phyloP scores from a whole-genome alignment of 768 basidiomycete genomes.

The Coprinellus micaceus region DNA sequence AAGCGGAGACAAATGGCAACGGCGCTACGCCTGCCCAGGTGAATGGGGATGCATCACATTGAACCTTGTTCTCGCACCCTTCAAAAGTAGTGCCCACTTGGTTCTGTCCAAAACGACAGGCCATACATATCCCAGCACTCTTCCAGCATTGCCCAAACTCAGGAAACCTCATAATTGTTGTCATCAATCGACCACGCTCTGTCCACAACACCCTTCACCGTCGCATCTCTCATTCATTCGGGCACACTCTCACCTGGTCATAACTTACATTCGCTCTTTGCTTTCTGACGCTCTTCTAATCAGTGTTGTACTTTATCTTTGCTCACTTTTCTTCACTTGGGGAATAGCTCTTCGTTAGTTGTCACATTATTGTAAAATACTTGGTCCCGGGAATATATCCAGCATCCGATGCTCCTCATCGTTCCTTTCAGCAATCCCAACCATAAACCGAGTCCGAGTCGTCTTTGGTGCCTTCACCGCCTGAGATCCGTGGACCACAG shows the following conservation, averaged over 20 bases:
- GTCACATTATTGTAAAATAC: constrained; percentile 3
- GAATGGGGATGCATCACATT: too few species aligned
- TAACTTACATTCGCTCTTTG: neutral
- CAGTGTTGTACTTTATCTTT: constrained; percentile 3
- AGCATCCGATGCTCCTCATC: constrained; percentile 10
- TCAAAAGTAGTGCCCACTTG: too few species aligned
- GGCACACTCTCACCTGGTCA: too few species aligned
- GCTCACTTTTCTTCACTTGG: neutral
- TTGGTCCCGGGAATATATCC: constrained; percentile 14
- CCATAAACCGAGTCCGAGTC: constrained; percentile 54
- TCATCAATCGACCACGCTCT: too few species aligned
- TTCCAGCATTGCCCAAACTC: neutral
- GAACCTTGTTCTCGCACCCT: too few species aligned
- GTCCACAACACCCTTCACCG: too few species aligned
- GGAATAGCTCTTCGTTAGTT: neutral
- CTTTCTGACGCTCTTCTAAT: neutral
- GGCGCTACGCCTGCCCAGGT: neutral
- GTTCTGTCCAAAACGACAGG: neutral
- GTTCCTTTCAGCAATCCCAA: constrained; percentile 78
- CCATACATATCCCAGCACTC: neutral
- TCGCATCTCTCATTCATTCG: too few species aligned
- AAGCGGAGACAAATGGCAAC: neutral
- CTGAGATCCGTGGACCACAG: constrained; percentile 43
- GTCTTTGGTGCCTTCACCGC: constrained; percentile 9
- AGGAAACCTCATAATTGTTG: neutral